phyloP scores from a whole-genome alignment of 139 green algal genomes.

The Ettlia oleoabundans region DNA sequence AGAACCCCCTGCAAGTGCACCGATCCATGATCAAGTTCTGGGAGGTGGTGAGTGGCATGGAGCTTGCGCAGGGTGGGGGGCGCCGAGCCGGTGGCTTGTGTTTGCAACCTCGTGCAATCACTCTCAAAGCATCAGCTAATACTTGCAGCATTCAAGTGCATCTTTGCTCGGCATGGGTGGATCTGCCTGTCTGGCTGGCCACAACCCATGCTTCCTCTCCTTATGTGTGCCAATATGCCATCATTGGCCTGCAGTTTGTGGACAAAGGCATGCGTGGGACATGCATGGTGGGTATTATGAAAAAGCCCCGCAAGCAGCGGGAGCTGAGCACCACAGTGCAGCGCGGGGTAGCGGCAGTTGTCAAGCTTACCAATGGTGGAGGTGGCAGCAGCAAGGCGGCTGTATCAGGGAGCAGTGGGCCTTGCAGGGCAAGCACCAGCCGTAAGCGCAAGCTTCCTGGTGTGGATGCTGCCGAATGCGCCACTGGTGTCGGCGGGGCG shows the following conservation, averaged over 20 bases:
- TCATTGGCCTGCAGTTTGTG: constrained; percentile 7
- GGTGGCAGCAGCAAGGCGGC: too few species aligned
- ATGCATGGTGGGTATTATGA: constrained; percentile 27
- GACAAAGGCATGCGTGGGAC: constrained; percentile 26
- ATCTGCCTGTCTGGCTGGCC: too few species aligned
- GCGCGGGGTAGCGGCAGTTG: constrained; percentile 1
- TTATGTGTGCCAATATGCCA: too few species aligned
- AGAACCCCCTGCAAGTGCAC: constrained; percentile 36
- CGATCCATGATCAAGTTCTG: constrained; percentile 42
- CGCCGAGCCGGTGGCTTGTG: too few species aligned
- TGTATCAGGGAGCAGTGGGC: not conserved
- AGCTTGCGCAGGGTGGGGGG: too few species aligned
- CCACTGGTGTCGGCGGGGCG: not conserved
- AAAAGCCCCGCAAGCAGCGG: constrained; percentile 26
- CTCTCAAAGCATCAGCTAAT: too few species aligned
- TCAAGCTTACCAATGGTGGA: constrained; percentile 4
- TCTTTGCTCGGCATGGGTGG: too few species aligned
- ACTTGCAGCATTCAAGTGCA: too few species aligned
- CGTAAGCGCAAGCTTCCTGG: constrained; percentile 18
- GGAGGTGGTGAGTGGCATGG: constrained; percentile 36
- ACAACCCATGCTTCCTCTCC: not conserved
- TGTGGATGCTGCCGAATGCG: not conserved
- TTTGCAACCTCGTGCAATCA: too few species aligned
- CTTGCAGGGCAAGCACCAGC: not conserved
- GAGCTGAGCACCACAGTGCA: constrained; percentile 19